phyloP scores from a whole-genome alignment of 1,284 basidiomycete species.

The Sporisorium scitamineum region DNA sequence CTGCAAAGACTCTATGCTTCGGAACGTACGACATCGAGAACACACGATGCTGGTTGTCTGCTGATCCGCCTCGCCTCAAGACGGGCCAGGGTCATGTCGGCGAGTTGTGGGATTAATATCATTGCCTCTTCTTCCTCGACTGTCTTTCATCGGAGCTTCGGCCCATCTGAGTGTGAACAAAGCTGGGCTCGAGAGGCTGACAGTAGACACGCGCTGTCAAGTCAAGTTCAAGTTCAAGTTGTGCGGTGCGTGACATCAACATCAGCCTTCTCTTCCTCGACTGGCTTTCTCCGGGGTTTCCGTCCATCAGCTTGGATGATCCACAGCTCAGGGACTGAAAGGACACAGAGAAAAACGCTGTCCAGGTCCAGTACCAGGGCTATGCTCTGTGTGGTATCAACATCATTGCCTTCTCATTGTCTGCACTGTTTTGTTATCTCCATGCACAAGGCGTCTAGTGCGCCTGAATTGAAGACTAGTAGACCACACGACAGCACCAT shows the following conservation, averaged over 20 bases:
- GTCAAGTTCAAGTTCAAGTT: too few species aligned
- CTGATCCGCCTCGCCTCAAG: background rate
- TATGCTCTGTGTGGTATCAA: background rate
- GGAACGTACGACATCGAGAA: slow-evolving; percentile 2
- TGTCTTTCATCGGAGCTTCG: too few species aligned
- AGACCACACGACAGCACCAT: background rate
- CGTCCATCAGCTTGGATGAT: background rate
- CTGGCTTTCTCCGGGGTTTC: background rate
- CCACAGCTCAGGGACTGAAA: background rate
- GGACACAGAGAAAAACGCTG: background rate
- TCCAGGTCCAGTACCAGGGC: too few species aligned
- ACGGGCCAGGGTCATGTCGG: background rate
- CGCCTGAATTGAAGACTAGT: too few species aligned
- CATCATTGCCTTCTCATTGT: background rate
- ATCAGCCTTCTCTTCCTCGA: background rate
- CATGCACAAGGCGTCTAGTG: background rate
- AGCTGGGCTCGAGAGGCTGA: too few species aligned
- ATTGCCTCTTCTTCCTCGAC: background rate
- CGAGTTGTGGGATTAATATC: background rate
- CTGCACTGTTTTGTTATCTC: background rate
- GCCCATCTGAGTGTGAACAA: too few species aligned
- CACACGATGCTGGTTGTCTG: background rate
- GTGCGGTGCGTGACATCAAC: background rate
- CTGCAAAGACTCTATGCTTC: background rate
- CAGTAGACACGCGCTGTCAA: too few species aligned